These are phyloP conservation scores for Trichopus zeylanicus DNA, from an alignment of 116 monocot genomes.

Conservation along the genomic window DNA sequence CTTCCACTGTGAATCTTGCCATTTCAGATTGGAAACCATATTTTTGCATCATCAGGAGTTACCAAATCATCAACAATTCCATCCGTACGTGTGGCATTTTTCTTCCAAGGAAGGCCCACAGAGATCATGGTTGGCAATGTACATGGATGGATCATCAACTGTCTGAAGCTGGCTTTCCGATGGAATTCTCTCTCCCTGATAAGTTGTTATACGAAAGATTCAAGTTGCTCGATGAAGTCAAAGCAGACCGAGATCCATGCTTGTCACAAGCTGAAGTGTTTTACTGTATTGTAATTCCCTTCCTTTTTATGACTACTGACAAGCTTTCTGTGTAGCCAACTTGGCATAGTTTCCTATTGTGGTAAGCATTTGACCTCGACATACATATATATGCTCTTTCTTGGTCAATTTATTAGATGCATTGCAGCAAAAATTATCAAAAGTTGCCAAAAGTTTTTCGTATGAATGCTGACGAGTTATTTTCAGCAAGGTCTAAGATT, in stretches of 20 bases:
- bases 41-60: no score
- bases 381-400: not conserved
- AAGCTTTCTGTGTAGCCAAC: not conserved
- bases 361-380: not conserved
- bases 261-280: not conserved
- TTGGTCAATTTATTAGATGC: not conserved
- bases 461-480: not conserved
- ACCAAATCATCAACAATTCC: not conserved
- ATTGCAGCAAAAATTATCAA: no score
- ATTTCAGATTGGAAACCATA: no score
- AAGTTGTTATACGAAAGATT: constrained; percentile 10
- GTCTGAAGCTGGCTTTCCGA: constrained; percentile 9
- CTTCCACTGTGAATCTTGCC: constrained; percentile 1
- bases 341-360: not conserved
- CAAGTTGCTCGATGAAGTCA: not conserved
- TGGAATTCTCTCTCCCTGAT: constrained; percentile 11
- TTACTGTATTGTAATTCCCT: not conserved
- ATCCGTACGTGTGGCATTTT: not conserved
- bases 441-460: not conserved
- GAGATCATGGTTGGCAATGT: constrained; percentile 8
- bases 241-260: not conserved
- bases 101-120: constrained; percentile 3
- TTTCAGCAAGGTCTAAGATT: not conserved
- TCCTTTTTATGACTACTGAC: not conserved
- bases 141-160: constrained; percentile 10